These are phyloP conservation scores for Aschersonia sp. DNA, from an alignment of 2,329 filamentous ascomycete genomes.

Conservation along the genomic window DNA sequence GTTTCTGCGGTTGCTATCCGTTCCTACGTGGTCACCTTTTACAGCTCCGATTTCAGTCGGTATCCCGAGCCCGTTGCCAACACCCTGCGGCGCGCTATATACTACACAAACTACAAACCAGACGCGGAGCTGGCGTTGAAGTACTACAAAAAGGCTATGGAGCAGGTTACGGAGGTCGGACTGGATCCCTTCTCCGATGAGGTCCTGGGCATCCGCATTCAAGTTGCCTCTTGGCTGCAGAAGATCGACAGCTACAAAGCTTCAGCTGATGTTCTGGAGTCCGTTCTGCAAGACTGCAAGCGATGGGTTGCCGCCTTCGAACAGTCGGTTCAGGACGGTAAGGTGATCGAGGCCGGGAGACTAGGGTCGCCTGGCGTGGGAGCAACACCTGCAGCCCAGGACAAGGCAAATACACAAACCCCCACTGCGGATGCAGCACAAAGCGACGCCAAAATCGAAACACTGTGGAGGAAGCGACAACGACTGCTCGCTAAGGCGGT, in stretches of 20 bases:
- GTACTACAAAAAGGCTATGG: conserved; percentile 69
- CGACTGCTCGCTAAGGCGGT: conserved; percentile 61
- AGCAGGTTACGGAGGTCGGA: conserved; percentile 54
- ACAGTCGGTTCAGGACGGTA: conserved; percentile 30
- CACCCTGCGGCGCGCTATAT: conserved; percentile 70
- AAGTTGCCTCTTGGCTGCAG: conserved; percentile 68
- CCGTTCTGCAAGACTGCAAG: conserved; percentile 55
- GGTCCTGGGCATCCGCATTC: conserved; percentile 76
- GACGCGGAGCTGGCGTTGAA: conserved; percentile 67
- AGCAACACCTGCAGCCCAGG: neutral
- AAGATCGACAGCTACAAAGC: conserved; percentile 55
- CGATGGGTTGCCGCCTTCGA: conserved; percentile 45
- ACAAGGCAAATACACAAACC: conserved; percentile 1
- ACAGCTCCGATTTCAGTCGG: conserved; percentile 37
- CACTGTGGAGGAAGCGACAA: conserved; percentile 42
- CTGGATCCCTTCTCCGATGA: conserved; percentile 88
- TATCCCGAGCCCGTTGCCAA: conserved; percentile 60
- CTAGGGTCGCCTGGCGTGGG: conserved; percentile 8
- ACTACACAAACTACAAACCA: conserved; percentile 65
- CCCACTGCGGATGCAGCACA: conserved; percentile 5
- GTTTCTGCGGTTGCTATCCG: conserved; percentile 17
- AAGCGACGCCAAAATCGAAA: conserved; percentile 20
- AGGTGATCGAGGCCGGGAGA: conserved; percentile 24
- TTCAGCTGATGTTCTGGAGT: conserved; percentile 65
- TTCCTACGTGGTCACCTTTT: conserved; percentile 40